Conservation (phyloP, 257 asterid genomes). For the Leonotis leonurus region DNA sequence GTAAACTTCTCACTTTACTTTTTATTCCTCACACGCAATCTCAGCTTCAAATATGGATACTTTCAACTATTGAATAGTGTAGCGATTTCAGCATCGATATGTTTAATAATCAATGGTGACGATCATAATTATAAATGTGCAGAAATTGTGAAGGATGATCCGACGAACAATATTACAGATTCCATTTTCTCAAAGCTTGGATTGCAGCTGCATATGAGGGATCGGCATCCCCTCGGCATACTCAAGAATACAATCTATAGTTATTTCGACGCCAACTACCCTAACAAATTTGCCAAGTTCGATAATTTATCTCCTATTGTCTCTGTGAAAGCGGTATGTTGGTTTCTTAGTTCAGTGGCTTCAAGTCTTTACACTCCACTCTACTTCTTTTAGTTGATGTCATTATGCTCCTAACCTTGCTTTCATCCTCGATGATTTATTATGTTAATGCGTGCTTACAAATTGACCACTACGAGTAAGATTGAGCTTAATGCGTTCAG, state of each 20-base stretch:
- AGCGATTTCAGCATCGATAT: not conserved
- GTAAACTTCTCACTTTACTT: not conserved
- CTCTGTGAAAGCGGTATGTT: slow-evolving; percentile 61
- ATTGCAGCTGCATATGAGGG: too few species aligned
- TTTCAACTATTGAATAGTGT: too few species aligned
- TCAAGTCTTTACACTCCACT: not conserved
- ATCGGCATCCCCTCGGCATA: slow-evolving; percentile 72
- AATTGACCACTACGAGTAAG: not conserved
- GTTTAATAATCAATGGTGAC: not conserved
- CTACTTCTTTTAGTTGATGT: not conserved
- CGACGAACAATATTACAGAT: slow-evolving; percentile 82
- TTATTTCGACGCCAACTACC: slow-evolving; percentile 73
- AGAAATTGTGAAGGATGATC: slow-evolving; percentile 90
- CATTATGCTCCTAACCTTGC: not conserved
- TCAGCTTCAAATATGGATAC: not conserved
- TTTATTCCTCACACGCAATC: not conserved
- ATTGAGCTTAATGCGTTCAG: not conserved
- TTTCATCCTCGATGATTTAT: not conserved
- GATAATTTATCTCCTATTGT: slow-evolving; percentile 83
- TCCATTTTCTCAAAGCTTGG: slow-evolving; percentile 83
- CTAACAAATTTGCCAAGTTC: too few species aligned
- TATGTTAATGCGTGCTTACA: not conserved
- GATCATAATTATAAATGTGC: slow-evolving; percentile 17
- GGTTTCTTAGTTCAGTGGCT: not conserved
- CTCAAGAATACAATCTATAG: slow-evolving; percentile 76